Base-by-base conservation (phyloP, 2,329 filamentous ascomycete genomes). In the Apiospora marii region DNA sequence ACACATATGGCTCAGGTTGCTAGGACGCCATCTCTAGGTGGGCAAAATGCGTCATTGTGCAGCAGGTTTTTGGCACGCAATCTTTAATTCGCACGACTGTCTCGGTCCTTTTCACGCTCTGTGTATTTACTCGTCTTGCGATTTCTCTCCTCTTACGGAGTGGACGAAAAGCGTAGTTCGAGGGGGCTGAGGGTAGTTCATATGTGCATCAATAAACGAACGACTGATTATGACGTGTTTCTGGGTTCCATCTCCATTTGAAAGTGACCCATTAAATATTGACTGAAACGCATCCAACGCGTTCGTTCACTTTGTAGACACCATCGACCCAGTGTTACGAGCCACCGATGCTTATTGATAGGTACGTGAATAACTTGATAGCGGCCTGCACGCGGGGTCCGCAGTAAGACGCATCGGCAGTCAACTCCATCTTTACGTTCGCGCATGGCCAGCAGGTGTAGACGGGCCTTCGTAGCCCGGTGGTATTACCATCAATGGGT, bases 21-120 rank as follows among this genome's bases (percentile, higher is more conserved):
- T 70, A 37, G 68, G 68, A 68, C 7, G n/a, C 67, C 67, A 68
- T 68, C 19, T 68, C 67, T 34, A 24, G 67, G 67, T 68, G 44
- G 68, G 37, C 68, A 53, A 58, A n/a, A 51, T 58, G 48, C 30
- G 68, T 43, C 48, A 53, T 37, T 70, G 68, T 70, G 46, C 46
- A 41, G 44, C 44, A 51, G 48, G 68, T 51, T 70, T 70, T 70
- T 70, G 68, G 68, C 68, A 51, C 48, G 48, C 68, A 70, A 64
- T 64, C 49, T 70, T 70, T 70, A 70, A 70, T 70, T 51, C 46
- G 68, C 68, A 70, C 68, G 22, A 70, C 68, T 70, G 30, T 70
- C 48, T 58, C 68, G 48, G 68, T 70, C 48, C 68, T 70, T 43
- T 70, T 70, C 68, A 70, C 68, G 68, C 68, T 70, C 22, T 70